Base-by-base conservation (phyloP, 2,329 filamentous ascomycete genomes). In the Claviceps sp. region DNA sequence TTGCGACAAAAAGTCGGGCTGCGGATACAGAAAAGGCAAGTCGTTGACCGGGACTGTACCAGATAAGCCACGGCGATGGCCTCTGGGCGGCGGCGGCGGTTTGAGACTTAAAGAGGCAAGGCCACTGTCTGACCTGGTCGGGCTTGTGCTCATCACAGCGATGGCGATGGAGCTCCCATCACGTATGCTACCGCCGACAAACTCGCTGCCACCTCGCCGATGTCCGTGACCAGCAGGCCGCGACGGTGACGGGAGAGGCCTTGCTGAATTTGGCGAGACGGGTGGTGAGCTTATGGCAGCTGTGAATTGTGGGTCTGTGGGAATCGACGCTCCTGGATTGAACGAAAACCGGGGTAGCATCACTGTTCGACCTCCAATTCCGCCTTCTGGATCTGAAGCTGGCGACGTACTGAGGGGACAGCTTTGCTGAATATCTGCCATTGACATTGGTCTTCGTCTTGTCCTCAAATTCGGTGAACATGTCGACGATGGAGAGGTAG, bases 1-100 rank as follows among this genome's bases (percentile, higher is more conserved):
- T 19, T 73, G 68, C 46, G 74, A 70, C 16, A 75, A 64, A 48
- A 75, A 73, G 44, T 77, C 71, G 26, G 74, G 76, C 3, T 71
- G 67, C 17, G 81, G 77, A 50, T 80, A 79, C 57, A 90, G 73
- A 38, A 89, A 82, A 41, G 82, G 81, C 22, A 95, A 69, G 62
- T 96, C 90, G 62, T 91, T 87, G 53, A 82, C 86, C 1, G 89
- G 95, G 49, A 96, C 82, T 4, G 88, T 86, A 55, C 77, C 78
- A 38, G 90, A 95, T n/a, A 68, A 55, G 22, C 68, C 68, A 55
- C 91, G 81, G 54, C 88, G 81, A 64, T 96, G 90, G 13, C 67
- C 82, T 58, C 87, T 77, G 55, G 82, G 70, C 26, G 74, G 69
- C 26, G 26, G 41, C 16, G 42, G 48, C 53, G 75, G 71, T 46